Conservation (phyloP, 1,284 basidiomycete genomes). For the Paramarasmius palmivorus region DNA sequence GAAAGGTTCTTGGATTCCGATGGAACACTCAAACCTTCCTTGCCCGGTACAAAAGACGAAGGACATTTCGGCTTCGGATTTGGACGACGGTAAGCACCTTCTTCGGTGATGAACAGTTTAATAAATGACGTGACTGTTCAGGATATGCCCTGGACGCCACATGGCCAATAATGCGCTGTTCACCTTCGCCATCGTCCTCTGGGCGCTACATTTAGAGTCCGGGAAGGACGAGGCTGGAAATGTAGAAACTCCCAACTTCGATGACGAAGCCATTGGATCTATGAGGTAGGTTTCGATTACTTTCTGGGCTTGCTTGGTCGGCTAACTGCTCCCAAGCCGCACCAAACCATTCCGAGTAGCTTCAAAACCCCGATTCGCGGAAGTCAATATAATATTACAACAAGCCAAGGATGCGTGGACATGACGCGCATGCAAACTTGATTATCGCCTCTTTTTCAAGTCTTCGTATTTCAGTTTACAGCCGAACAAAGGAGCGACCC, state of each 20-base stretch:
- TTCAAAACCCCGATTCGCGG: too few relatives aligned
- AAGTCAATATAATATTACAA: background rate
- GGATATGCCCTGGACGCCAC: too few relatives aligned
- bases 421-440: too few relatives aligned
- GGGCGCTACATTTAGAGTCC: too few relatives aligned
- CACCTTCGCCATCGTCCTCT: too few relatives aligned
- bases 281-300: too few relatives aligned
- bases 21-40: constrained; percentile 18
- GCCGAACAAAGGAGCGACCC: constrained; percentile 27
- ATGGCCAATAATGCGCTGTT: too few relatives aligned
- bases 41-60: constrained; percentile 23
- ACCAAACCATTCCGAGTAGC: too few relatives aligned
- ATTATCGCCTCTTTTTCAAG: constrained; percentile 1
- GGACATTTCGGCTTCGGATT: constrained; percentile 26
- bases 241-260: background rate
- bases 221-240: background rate
- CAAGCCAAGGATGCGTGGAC: constrained; percentile 1
- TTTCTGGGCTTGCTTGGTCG: background rate
- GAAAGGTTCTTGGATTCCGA: constrained; percentile 21
- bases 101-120: too few relatives aligned
- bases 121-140: too few relatives aligned
- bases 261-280: too few relatives aligned
- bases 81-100: constrained; percentile 13
- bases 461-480: constrained; percentile 17
- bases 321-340: too few relatives aligned